Evolutionary conservation across 1,284 basidiomycete species (phyloP), one percentile per base, ranked within the genome.

Genomic region (Ganoderma multipileum): DNA sequence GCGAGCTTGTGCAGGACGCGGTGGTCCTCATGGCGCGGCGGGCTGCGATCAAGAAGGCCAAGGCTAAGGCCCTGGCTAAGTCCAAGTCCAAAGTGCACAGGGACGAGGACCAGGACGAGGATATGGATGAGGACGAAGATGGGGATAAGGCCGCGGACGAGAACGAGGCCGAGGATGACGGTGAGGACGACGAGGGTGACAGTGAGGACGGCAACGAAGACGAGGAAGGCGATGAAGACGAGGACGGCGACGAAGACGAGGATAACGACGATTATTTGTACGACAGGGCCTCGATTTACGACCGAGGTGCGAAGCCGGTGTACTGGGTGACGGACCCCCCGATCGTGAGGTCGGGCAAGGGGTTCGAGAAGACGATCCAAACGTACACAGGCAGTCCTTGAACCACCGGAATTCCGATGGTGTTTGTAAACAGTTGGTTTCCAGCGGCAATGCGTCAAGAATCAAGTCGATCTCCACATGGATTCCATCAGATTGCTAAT

Each of bases 291-390:
- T n/a, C n/a, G n/a, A 33, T 33, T 33, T 33, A 33, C 8, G 33
- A 33, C 33, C 33, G 33, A 8, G 38, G 38, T 8, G 2, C 57
- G 50, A 47, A 63, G 18, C 6, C 63, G 1, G 72, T 74, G 54
- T 44, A 66, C 2, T 77, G 75, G 74, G 72, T 74, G 41, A 72
- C 66, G 7, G 50, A 61, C 26, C 11, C 44, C 12, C 66, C 68
- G 50, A 3, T 3, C 1, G 33, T 52, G 26, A 73, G 66, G 58
- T 16, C 33, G 3, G 12, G 47, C 12, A 63, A 58, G 20, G 55
- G 55, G 55, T 58, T 58, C 55, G 20, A 71, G 66, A 42, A n/a
- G 6, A 47, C 63, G 11, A 74, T 65, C 63, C 60, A 72, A 23
- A 68, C 66, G 26, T 71, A 75, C 50, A 42, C 41, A 42, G 41